phyloP scores from a whole-genome alignment of 2,329 filamentous ascomycete genomes.

The Microdochium bolleyi region DNA sequence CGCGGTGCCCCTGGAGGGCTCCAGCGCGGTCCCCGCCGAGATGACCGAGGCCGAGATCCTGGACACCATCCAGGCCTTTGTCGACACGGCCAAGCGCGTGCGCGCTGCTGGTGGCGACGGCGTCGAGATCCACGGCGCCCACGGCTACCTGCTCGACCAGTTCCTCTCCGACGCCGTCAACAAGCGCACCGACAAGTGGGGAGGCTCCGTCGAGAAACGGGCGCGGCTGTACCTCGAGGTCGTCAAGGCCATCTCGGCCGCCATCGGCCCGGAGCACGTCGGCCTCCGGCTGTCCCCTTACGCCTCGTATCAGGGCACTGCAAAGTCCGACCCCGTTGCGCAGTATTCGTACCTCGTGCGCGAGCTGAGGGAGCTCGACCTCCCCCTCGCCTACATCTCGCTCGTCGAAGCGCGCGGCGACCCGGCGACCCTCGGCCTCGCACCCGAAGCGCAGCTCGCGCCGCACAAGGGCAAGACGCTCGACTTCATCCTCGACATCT shows the following conservation, averaged over 20 bases:
- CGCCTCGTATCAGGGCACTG: conserved; percentile 48
- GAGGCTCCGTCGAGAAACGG: conserved; percentile 48
- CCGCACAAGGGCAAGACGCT: conserved; percentile 10
- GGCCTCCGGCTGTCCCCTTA: conserved; percentile 47
- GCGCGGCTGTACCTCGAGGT: conserved; percentile 44
- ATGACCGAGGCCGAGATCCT: conserved; percentile 61
- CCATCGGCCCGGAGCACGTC: conserved; percentile 39
- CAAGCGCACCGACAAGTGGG: conserved; percentile 45
- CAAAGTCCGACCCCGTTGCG: conserved; percentile 45
- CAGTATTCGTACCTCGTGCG: conserved; percentile 47
- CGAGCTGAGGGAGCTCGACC: conserved; percentile 38
- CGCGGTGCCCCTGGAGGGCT: conserved; percentile 25
- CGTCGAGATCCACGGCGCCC: conserved; percentile 38
- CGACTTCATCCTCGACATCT: conserved; percentile 35
- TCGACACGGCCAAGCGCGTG: conserved; percentile 42
- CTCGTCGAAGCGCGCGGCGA: conserved; percentile 44
- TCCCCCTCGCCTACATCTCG: conserved; percentile 44
- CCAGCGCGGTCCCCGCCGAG: conserved; percentile 43
- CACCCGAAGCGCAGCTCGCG: conserved; percentile 2
- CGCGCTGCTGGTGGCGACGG: conserved; percentile 61
- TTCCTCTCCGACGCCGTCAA: conserved; percentile 49
- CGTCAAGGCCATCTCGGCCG: conserved; percentile 39
- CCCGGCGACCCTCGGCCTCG: conserved; percentile 15
- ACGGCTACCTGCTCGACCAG: conserved; percentile 47
- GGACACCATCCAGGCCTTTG: conserved; percentile 48